Conservation (phyloP, 202 grass and related monocot genomes). For the Saccharum hybrid region DNA sequence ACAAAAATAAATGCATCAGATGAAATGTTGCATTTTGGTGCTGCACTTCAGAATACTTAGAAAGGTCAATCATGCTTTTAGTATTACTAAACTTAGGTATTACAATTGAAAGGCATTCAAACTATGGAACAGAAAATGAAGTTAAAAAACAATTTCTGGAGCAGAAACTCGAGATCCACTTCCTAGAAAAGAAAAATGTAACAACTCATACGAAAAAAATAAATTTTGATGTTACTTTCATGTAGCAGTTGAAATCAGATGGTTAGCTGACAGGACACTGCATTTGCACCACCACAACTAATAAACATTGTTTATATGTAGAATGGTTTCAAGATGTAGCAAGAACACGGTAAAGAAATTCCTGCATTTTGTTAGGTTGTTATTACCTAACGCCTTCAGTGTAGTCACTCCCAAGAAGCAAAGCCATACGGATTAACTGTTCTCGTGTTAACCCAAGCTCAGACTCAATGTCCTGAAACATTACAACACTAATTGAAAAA, state of each 20-base stretch:
- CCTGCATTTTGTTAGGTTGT: constrained; percentile 17
- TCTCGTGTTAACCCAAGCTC: constrained; percentile 90
- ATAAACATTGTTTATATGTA: neutral
- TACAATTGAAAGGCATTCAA: constrained; percentile 6
- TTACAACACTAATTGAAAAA: constrained; percentile 37
- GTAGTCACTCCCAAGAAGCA: constrained; percentile 98
- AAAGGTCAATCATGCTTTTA: neutral
- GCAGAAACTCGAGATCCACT: constrained; percentile 22
- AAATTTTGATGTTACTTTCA: constrained; percentile 38
- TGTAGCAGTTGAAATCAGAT: neutral
- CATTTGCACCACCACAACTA: neutral
- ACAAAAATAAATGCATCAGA: neutral
- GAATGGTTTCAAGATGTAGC: constrained; percentile 14
- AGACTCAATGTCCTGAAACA: constrained; percentile 86
- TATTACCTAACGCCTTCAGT: constrained; percentile 93
- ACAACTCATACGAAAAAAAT: constrained; percentile 18
- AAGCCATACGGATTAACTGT: constrained; percentile 85
- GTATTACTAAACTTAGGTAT: constrained; percentile 24
- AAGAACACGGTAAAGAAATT: constrained; percentile 32
- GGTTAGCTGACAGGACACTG: constrained; percentile 7
- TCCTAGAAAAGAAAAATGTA: constrained; percentile 17
- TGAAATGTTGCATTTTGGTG: neutral
- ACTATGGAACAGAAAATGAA: neutral
- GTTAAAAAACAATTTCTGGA: constrained; percentile 1
- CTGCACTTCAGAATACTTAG: constrained; percentile 1